Evolutionary conservation across 225 moss, liverwort and hornwort species (phyloP).

Genomic region (Thuidium tamariscinum): DNA sequence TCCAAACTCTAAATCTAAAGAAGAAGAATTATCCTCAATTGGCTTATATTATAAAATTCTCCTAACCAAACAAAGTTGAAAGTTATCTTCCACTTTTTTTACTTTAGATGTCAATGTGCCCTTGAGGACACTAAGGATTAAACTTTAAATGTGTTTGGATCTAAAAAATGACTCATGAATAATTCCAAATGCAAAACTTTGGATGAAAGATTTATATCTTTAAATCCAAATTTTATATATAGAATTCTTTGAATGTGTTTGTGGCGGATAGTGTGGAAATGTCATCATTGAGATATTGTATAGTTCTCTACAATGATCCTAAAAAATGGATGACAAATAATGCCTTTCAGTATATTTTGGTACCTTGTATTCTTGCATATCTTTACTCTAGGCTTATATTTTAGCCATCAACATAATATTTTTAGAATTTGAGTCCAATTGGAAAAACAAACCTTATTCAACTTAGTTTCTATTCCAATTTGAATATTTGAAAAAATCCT

Average conservation of each 20-base stretch:
- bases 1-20: too few relatives aligned
- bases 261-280: background rate
- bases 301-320: background rate
- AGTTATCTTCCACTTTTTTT: background rate
- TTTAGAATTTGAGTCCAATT: background rate
- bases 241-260: background rate
- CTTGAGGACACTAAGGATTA: background rate
- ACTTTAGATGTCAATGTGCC: background rate
- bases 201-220: background rate
- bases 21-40: background rate
- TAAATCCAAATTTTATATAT: background rate
- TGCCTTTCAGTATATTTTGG: background rate
- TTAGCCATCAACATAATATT: background rate
- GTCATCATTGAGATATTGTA: background rate
- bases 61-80: fast-evolving
- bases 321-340: background rate
- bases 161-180: background rate
- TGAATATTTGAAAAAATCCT: background rate
- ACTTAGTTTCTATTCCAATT: fast-evolving
- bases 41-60: background rate
- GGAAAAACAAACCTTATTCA: background rate
- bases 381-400: background rate
- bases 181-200: background rate
- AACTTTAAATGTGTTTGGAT: background rate
- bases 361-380: background rate